A percentile compares a stretch with the other conserved stretches of the same genome.
phyloP scores from a whole-genome alignment of 768 basidiomycete genomes.

The Termitomyces sp. region DNA sequence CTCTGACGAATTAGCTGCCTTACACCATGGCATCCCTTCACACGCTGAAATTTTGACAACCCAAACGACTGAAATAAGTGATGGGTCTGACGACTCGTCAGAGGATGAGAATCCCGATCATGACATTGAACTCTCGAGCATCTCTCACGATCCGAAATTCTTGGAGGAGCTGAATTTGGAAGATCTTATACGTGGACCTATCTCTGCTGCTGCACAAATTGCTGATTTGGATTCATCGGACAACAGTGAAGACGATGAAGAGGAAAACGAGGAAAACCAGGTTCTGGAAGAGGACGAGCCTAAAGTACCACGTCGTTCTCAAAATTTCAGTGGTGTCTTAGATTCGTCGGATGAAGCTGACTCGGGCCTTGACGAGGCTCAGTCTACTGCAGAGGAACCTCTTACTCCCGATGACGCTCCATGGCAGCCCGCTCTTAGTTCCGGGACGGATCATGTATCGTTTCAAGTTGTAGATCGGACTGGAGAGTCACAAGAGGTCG shows the following conservation, averaged over 20 bases:
- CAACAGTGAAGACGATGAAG: constrained; percentile 34
- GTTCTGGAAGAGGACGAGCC: constrained; percentile 29
- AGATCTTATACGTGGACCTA: constrained; percentile 35
- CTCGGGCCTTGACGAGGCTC: constrained; percentile 32
- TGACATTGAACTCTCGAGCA: constrained; percentile 18
- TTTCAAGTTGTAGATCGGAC: constrained; percentile 25
- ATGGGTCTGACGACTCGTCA: constrained; percentile 4
- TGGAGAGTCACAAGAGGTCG: constrained; percentile 27
- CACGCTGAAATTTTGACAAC: not conserved
- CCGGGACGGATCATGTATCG: constrained; percentile 15
- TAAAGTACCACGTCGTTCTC: constrained; percentile 22
- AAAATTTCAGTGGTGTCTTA: constrained; percentile 16
- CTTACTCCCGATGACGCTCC: not conserved
- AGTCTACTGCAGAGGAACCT: constrained; percentile 16
- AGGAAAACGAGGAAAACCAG: constrained; percentile 33
- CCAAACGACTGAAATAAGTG: not conserved
- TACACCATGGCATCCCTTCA: not conserved
- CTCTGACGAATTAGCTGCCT: not conserved
- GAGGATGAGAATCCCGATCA: not conserved
- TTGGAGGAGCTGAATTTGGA: constrained; percentile 30
- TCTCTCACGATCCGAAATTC: constrained; percentile 16
- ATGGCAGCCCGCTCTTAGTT: not conserved
- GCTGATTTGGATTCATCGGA: constrained; percentile 35
- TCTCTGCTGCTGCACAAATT: constrained; percentile 18
- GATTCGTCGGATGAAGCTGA: constrained; percentile 26